A percentile compares a stretch with the other conserved stretches of the same genome.
Evolutionary conservation across 129 eudicot species (phyloP).

Genomic region (Tanacetum coccineum): DNA sequence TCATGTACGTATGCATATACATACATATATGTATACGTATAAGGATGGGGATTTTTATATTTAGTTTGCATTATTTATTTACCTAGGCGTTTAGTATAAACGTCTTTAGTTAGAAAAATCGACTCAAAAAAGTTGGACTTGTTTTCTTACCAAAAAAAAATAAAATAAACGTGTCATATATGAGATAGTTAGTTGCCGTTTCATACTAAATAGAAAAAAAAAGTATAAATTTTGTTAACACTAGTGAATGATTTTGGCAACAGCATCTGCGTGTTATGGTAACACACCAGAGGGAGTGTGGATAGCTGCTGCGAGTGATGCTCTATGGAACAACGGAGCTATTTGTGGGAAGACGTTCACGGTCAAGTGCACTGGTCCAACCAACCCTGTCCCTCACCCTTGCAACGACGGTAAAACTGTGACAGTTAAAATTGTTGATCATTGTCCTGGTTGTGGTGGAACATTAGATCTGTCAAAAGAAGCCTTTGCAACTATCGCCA

Average conservation of each 20-base stretch:
- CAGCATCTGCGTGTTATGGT: conserved; percentile 48
- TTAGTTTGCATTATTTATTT: too few relatives aligned
- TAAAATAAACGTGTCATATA: too few relatives aligned
- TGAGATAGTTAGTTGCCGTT: too few relatives aligned
- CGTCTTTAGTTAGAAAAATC: too few relatives aligned
- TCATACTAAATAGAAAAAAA: too few relatives aligned
- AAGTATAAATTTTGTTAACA: not conserved
- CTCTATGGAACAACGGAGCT: conserved; percentile 31
- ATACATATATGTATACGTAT: not conserved
- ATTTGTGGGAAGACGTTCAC: conserved; percentile 31
- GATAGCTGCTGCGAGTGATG: conserved; percentile 38
- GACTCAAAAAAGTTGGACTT: too few relatives aligned
- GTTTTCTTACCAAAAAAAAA: too few relatives aligned
- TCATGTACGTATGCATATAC: too few relatives aligned
- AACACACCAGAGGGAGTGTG: conserved; percentile 19
- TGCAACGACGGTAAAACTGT: conserved; percentile 28
- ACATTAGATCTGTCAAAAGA: conserved; percentile 49
- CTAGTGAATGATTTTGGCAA: not conserved
- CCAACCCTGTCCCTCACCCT: conserved; percentile 39
- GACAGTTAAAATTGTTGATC: conserved; percentile 35
- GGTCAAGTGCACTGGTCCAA: conserved; percentile 37
- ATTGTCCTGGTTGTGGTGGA: conserved; percentile 40
- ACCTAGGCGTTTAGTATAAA: too few relatives aligned
- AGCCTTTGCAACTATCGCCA: conserved; percentile 44
- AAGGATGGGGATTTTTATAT: not conserved